Evolutionary conservation across 208 protist species (phyloP), one percentile per base, ranked within the genome.

Genomic region (Acanthamoeba castellanii): DNA sequence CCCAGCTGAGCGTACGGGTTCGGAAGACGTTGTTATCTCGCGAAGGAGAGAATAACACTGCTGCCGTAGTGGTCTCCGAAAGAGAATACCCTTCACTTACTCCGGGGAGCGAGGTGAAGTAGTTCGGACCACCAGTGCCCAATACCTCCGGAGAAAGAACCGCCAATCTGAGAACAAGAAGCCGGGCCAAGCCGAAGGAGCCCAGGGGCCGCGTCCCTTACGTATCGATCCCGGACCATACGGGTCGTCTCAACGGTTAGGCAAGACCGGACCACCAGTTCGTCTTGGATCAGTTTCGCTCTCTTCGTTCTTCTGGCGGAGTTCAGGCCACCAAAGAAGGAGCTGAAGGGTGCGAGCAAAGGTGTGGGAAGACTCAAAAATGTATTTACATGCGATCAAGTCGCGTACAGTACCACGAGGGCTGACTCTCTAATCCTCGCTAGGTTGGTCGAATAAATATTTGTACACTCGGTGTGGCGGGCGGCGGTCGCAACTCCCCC

Each of bases 361-460:
- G 59, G 3, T 27, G 59, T 66, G 59, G 9, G 52, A 13, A 57
- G 52, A 20, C 22, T 42, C 32, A 82, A 52, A 82, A 82, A 45
- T 82, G 74, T 82, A 20, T 82, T 9, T 82, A 32, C 20, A 42
- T 42, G 30, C 34, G 20, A 16, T 11, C 30, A 42, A 76, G n/a
- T 16, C 34, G 20, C 34, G n/a, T 20, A 42, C 70, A 22, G 18
- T 45, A 9, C 32, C 18, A 16, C 74, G 45, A 82, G 74, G 42
- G 45, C 11, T 55, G 27, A 82, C 37, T 45, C 32, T 78, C 42
- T 47, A 47, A 78, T 8, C 70, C n/a, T 45, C 70, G 32, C 11
- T 6, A 25, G 32, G 8, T 16, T 34, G 37, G 70, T 47, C 70
- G 37, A 82, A 82, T 82, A 82, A 82, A 82, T 82, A 82, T 82